Percentiles rank a stretch among this genome's conserved stretches.
These are phyloP conservation scores for cucumber (Cucumis sativus) DNA, from an alignment of 306 rosid genomes.

Conservation along the genomic window DNA sequence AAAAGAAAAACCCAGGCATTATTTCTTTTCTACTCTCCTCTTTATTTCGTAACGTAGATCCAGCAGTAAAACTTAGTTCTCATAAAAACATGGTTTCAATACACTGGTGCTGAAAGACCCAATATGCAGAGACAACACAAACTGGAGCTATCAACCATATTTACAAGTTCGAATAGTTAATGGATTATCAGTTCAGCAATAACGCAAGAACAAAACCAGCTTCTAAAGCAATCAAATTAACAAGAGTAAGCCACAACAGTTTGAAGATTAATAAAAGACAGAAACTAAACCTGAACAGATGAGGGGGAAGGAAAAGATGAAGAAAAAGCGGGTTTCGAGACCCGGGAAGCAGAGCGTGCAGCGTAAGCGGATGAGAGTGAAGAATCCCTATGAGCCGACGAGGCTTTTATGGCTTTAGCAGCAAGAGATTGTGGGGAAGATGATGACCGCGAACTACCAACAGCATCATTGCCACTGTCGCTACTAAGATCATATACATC, in stretches of 20 bases:
- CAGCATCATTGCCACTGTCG: slow-evolving; percentile 4
- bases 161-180: background rate
- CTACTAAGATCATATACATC: background rate
- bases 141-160: background rate
- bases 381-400: slow-evolving; percentile 79
- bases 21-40: background rate
- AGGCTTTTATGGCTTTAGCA: slow-evolving; percentile 85
- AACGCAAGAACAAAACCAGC: background rate
- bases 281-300: slow-evolving; percentile 7
- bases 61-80: background rate
- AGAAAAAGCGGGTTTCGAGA: slow-evolving; percentile 7
- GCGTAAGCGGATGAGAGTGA: slow-evolving; percentile 84
- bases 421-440: slow-evolving; percentile 57
- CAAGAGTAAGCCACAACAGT: background rate
- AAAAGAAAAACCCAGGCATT: background rate
- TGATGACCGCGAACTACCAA: slow-evolving; percentile 15
- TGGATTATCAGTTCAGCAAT: background rate
- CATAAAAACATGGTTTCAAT: background rate
- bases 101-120: background rate
- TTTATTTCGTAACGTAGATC: background rate
- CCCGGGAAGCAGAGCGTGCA: slow-evolving; percentile 34
- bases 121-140: background rate
- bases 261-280: background rate
- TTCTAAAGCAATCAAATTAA: background rate
- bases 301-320: slow-evolving; percentile 11